Conservation (phyloP, 2,329 filamentous ascomycete genomes). For the Decorospora gaudefroyi region DNA sequence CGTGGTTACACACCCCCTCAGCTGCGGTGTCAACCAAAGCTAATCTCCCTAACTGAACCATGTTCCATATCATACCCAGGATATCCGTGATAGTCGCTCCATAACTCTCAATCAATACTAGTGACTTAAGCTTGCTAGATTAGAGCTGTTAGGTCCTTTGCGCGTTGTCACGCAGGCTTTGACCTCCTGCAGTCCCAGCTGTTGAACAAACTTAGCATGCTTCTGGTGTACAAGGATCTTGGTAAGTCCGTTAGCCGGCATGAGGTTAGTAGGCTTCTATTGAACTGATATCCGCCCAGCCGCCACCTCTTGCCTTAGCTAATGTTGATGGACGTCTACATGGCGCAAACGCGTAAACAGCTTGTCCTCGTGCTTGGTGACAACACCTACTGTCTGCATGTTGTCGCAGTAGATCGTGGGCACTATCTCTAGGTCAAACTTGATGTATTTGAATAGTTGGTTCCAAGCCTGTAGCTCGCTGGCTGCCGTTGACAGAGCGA, state of each 20-base stretch:
- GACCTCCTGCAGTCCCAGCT: slow-evolving; percentile 3
- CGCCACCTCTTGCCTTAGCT: slow-evolving; percentile 12
- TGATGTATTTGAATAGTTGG: slow-evolving; percentile 10
- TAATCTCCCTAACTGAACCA: too few relatives aligned
- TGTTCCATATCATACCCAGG: too few relatives aligned
- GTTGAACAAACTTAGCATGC: slow-evolving; percentile 2
- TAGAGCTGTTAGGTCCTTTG: not conserved
- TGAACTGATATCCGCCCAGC: slow-evolving; percentile 5
- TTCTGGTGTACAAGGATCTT: slow-evolving; percentile 9
- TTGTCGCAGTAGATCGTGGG: slow-evolving; percentile 14
- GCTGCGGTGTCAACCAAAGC: too few relatives aligned
- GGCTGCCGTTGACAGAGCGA: slow-evolving; percentile 9
- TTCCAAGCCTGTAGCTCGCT: slow-evolving; percentile 12
- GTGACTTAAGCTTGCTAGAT: not conserved
- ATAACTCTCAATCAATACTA: too few relatives aligned
- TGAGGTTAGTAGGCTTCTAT: slow-evolving; percentile 6
- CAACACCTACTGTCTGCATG: slow-evolving; percentile 5
- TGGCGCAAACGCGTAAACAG: slow-evolving; percentile 11
- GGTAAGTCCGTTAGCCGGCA: slow-evolving; percentile 12
- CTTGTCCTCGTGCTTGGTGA: slow-evolving; percentile 1
- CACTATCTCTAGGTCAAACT: not conserved
- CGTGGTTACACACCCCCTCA: too few relatives aligned
- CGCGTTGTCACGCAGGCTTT: not conserved
- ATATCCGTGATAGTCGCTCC: not conserved
- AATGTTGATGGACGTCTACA: slow-evolving; percentile 15